Percentiles rank a stretch among this genome's conserved stretches.
Conservation (phyloP, 495 filamentous ascomycete species). For the Daldinia bambusicola region DNA sequence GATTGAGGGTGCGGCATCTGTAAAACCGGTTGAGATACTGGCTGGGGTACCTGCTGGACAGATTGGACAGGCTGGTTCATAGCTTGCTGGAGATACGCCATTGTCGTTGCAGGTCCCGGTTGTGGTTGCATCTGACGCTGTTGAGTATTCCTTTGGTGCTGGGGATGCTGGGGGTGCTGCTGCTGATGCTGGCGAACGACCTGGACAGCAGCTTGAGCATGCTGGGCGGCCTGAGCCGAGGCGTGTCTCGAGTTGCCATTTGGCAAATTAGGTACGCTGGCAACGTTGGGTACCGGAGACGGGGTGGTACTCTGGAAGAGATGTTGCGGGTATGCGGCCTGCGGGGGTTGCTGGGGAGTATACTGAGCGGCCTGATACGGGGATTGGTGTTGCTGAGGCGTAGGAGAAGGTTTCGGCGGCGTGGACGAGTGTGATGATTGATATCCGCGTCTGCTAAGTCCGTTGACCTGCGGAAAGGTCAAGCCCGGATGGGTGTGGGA, state of each 20-base stretch:
- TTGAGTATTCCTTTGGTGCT: constrained; percentile 44
- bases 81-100: constrained; percentile 47
- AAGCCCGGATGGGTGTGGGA: constrained; percentile 52
- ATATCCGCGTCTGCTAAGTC: constrained; percentile 43
- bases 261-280: constrained; percentile 47
- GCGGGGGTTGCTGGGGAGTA: constrained; percentile 50
- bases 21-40: constrained; percentile 43
- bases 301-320: constrained; percentile 51
- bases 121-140: constrained; percentile 46
- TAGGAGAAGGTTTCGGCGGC: constrained; percentile 56
- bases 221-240: constrained; percentile 50
- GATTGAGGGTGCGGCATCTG: constrained; percentile 48
- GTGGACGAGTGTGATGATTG: constrained; percentile 52
- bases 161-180: constrained; percentile 35
- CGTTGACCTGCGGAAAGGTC: constrained; percentile 47
- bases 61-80: constrained; percentile 50
- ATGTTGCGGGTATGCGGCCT: constrained; percentile 48
- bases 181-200: constrained; percentile 50
- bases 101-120: constrained; percentile 35
- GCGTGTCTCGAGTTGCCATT: constrained; percentile 54
- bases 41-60: constrained; percentile 46
- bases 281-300: constrained; percentile 51
- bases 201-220: constrained; percentile 52
- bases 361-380: constrained; percentile 57
- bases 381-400: constrained; percentile 55